Conservation (phyloP, 1,139 yeast species). For the Yamadazyma triangularis region DNA sequence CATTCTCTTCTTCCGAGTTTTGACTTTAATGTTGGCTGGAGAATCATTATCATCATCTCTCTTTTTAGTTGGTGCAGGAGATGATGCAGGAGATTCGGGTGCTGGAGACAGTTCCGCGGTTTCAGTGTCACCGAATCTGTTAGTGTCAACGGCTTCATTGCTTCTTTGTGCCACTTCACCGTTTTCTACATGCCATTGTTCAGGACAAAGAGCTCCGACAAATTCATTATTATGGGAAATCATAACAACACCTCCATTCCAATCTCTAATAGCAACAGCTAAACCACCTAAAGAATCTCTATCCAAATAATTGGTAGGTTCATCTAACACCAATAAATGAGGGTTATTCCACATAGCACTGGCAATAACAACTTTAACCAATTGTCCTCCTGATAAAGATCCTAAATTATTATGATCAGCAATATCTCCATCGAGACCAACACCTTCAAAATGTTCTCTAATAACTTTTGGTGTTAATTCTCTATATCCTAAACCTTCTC, state of each 20-base stretch:
- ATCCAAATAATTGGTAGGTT: conserved; percentile 97
- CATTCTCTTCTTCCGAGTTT: conserved; percentile 89
- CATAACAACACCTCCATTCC: conserved; percentile 98
- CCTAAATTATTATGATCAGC: conserved; percentile 98
- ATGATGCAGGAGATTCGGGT: conserved; percentile 22
- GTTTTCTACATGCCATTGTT: conserved; percentile 95
- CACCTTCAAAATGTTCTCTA: conserved; percentile 94
- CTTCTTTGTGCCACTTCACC: conserved; percentile 88
- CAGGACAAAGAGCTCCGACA: conserved; percentile 96
- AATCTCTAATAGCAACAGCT: conserved; percentile 95
- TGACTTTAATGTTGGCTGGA: conserved; percentile 93
- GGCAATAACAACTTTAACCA: conserved; percentile 97
- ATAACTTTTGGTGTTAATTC: conserved; percentile 88
- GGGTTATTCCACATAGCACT: conserved; percentile 99
- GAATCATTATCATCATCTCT: conserved; percentile 75
- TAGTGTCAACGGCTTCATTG: conserved; percentile 64
- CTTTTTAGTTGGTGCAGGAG: conserved; percentile 30
- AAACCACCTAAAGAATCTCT: conserved; percentile 97
- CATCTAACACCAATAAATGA: conserved; percentile 94
- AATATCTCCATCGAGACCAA: conserved; percentile 95
- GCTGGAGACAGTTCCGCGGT: too few species aligned
- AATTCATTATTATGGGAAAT: conserved; percentile 97
- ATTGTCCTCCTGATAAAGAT: conserved; percentile 94
- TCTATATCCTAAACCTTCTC: conserved; percentile 98
- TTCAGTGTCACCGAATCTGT: conserved; percentile 75